Evolutionary conservation across 257 asterid species (phyloP).

Genomic region (Penstemon barbatus): DNA sequence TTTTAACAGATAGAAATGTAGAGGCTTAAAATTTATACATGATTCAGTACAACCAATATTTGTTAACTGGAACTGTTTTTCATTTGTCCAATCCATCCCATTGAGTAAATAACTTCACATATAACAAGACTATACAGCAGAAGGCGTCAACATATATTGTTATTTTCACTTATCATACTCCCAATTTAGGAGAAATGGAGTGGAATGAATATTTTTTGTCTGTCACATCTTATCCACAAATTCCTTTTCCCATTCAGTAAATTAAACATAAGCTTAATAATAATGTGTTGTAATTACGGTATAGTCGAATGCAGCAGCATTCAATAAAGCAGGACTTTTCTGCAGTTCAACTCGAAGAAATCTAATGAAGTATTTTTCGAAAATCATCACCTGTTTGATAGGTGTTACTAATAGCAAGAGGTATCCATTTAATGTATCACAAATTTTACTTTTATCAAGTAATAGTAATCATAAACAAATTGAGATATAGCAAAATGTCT

Average conservation of each 20-base stretch:
- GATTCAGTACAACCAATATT: neutral
- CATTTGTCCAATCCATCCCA: neutral
- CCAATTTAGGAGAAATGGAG: neutral
- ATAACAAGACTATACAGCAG: neutral
- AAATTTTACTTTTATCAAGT: neutral
- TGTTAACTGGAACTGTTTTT: neutral
- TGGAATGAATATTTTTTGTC: neutral
- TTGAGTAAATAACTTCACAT: neutral
- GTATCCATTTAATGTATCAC: neutral
- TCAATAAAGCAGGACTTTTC: neutral
- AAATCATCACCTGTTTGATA: neutral
- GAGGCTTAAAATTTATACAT: neutral
- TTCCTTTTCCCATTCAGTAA: neutral
- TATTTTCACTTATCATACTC: neutral
- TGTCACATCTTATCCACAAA: neutral
- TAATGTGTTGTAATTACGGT: neutral
- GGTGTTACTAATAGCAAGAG: neutral
- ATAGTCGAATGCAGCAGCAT: neutral
- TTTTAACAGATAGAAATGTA: neutral
- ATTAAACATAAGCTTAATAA: neutral
- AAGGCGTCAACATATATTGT: neutral
- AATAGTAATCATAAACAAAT: neutral
- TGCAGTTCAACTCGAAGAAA: neutral
- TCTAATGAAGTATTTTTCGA: neutral
- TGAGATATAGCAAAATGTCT: conserved; percentile 30